Conservation (phyloP, 139 green algal genomes). For the Axilococcus clingmanii region DNA sequence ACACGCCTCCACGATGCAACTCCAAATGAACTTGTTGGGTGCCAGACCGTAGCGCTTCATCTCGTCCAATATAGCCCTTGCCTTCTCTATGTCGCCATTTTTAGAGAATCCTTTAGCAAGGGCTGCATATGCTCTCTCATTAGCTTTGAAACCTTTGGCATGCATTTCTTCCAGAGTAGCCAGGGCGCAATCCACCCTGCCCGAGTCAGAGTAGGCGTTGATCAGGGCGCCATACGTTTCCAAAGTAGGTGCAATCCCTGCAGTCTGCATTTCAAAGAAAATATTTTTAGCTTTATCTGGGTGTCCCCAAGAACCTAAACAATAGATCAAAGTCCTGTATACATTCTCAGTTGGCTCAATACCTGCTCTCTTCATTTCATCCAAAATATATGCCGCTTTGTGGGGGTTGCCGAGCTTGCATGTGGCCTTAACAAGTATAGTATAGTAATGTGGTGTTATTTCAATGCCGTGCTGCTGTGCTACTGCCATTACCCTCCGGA, state of each 20-base stretch:
- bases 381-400: background rate
- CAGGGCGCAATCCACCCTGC: constrained; percentile 1
- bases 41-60: constrained; percentile 6
- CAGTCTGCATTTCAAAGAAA: constrained; percentile 12
- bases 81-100: constrained; percentile 8
- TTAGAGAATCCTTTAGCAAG: constrained; percentile 15
- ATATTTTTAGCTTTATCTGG: constrained; percentile 3
- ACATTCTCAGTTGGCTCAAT: constrained; percentile 5
- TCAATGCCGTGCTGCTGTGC: background rate
- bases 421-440: background rate
- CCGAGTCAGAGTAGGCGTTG: constrained; percentile 19
- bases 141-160: background rate
- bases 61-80: background rate
- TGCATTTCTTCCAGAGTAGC: constrained; percentile 1
- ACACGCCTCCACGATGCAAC: constrained; percentile 8
- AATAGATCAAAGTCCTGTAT: constrained; percentile 12
- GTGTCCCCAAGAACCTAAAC: background rate
- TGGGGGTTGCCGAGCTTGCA: background rate
- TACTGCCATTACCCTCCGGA: background rate
- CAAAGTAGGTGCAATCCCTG: background rate
- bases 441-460: constrained; percentile 1
- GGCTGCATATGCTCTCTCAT: constrained; percentile 5
- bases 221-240: constrained; percentile 13
- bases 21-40: constrained; percentile 9
- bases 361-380: constrained; percentile 6